These are phyloP conservation scores for Cardamine resedifolia DNA, from an alignment of 345 rosid species.

Conservation along the genomic window DNA sequence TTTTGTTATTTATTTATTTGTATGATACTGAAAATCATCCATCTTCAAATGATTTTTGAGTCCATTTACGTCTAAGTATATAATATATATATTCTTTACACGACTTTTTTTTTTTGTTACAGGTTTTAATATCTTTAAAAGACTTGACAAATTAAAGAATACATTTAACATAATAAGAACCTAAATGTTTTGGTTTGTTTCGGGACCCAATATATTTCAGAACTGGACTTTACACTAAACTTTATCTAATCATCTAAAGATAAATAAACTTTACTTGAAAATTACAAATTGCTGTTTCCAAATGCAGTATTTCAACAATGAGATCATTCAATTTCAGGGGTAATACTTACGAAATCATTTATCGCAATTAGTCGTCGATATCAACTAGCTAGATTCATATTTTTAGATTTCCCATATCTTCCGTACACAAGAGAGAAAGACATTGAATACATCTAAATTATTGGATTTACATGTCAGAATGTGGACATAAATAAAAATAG, in stretches of 20 bases:
- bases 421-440: neutral
- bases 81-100: no score
- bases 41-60: neutral
- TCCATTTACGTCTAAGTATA: neutral
- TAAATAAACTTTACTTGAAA: no score
- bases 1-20: neutral
- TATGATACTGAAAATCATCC: neutral
- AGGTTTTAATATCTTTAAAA: no score
- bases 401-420: neutral
- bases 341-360: neutral
- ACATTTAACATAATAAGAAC: no score
- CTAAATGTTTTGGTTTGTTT: neutral
- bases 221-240: neutral
- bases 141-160: no score
- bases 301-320: neutral
- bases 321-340: neutral
- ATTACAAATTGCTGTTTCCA: neutral
- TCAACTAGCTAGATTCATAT: neutral
- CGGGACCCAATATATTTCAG: neutral
- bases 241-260: no score
- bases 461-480: neutral
- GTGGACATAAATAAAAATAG: neutral
- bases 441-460: neutral
- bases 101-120: no score
- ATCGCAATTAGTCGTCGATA: neutral